A percentile compares a stretch with the other conserved stretches of the same genome.
These are phyloP conservation scores for Prunus mira DNA, from an alignment of 306 rosid genomes.

Conservation along the genomic window DNA sequence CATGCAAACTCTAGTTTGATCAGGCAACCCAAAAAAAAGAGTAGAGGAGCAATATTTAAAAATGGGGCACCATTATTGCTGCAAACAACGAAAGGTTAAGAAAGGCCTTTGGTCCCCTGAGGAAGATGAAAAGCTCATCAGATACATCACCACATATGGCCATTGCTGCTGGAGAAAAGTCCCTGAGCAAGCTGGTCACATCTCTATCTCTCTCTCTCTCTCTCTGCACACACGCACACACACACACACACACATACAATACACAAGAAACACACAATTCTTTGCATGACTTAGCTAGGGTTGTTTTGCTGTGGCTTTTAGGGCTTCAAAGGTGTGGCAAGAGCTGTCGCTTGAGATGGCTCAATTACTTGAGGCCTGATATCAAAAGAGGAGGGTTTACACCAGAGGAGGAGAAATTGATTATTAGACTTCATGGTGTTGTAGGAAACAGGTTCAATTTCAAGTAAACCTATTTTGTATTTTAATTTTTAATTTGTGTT, in stretches of 20 bases:
- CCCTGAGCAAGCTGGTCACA: slow-evolving; percentile 84
- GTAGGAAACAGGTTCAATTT: slow-evolving; percentile 83
- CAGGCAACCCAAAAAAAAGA: not conserved
- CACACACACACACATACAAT: too few relatives aligned
- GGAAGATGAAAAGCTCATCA: slow-evolving; percentile 90
- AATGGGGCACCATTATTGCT: slow-evolving; percentile 98
- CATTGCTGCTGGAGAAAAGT: slow-evolving; percentile 99
- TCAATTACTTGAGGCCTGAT: slow-evolving; percentile 96
- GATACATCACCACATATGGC: slow-evolving; percentile 88
- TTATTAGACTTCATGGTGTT: slow-evolving; percentile 90
- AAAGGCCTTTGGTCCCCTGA: slow-evolving; percentile 99
- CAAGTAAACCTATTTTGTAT: too few relatives aligned
- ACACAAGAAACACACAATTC: too few relatives aligned
- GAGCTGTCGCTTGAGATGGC: slow-evolving; percentile 97
- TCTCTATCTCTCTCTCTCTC: not conserved
- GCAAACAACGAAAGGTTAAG: slow-evolving; percentile 97
- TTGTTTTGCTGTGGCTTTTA: slow-evolving; percentile 14
- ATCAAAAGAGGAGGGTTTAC: slow-evolving; percentile 95
- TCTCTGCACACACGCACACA: not conserved
- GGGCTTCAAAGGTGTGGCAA: slow-evolving; percentile 98
- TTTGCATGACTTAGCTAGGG: not conserved
- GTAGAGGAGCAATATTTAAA: not conserved
- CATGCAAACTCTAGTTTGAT: slow-evolving; percentile 1
- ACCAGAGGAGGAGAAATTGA: slow-evolving; percentile 91
- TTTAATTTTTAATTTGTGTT: not conserved